Conservation (phyloP, 139 green algal genomes). For the Haematococcus sp. region DNA sequence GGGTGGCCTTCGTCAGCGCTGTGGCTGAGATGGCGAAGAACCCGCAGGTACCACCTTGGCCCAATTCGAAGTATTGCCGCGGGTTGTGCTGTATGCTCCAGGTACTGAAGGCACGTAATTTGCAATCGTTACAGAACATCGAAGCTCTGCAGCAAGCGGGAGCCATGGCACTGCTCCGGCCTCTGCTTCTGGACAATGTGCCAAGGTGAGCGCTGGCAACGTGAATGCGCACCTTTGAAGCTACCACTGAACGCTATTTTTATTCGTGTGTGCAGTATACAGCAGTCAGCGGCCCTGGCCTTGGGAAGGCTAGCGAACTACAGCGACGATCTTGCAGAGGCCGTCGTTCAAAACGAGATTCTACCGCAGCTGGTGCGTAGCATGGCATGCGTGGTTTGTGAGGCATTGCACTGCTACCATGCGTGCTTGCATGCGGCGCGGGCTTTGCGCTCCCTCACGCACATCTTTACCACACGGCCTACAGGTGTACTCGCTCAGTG, state of each 20-base stretch:
- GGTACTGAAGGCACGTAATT: neutral
- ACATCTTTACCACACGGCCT: too few species aligned
- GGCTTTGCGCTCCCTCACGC: too few species aligned
- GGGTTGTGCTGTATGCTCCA: neutral
- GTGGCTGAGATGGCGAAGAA: conserved; percentile 82
- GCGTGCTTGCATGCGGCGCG: neutral
- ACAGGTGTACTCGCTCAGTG: conserved; percentile 73
- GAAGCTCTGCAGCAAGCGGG: conserved; percentile 80
- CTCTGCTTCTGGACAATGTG: conserved; percentile 84
- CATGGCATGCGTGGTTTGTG: neutral
- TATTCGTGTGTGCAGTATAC: conserved; percentile 63
- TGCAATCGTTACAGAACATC: conserved; percentile 68
- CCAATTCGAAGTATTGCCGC: conserved; percentile 8
- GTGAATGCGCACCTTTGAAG: neutral
- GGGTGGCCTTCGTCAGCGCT: conserved; percentile 76
- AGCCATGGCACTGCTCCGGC: conserved; percentile 75
- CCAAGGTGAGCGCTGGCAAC: conserved; percentile 50
- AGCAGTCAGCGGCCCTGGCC: conserved; percentile 82
- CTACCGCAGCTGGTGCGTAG: conserved; percentile 71
- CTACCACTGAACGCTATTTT: neutral
- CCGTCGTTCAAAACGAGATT: conserved; percentile 84
- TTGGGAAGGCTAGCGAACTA: conserved; percentile 81
- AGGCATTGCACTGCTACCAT: neutral
- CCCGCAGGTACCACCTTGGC: conserved; percentile 50
- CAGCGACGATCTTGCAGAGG: conserved; percentile 82